Base-by-base conservation (phyloP, 805 yeast genomes). In the Torulaspora gathmanii region DNA sequence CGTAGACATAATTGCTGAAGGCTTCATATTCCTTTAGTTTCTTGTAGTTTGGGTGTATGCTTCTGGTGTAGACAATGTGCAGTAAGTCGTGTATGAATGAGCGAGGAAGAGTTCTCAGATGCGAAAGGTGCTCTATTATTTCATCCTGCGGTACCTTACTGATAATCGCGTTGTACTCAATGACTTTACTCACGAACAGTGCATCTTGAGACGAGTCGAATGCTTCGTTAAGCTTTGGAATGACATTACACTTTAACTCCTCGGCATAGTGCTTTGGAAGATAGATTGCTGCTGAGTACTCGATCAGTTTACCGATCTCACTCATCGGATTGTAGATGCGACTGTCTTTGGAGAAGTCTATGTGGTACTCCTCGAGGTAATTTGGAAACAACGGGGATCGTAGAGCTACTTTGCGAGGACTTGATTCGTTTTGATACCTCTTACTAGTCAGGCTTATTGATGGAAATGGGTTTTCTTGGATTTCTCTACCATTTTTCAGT, bases 1-100 rank as follows among this genome's bases (percentile, higher is more conserved):
- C 97, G 63, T 90, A 90, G 0, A 88, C 96, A 56, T 81, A 86
- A 52, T 86, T 89, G 6, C 96, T 86, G 60, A 90, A 90, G 0
- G 96, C 95, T 58, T 82, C 80, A 63, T 90, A 90, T 3, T 77
- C 71, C 43, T 82, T 74, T 44, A 90, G 69, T 44, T 77, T 78
- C 13, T 71, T 68, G 0, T 84, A 79, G 28, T 81, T 74, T 0
- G 95, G 93, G 1, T 95, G 80, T 6, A 90, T 91, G 1, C 85
- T 74, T 54, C 97, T 72, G 0, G 84, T 68, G 62, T 90, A 90
- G 3, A 83, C 77, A 54, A 85, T 82, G 46, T 83, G 77, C 40
- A 89, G 67, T 4, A 90, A 50, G 56, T 84, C 93, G 55, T 85
- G 90, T 41, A 82, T 60, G 27, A 58, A 68, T 57, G 64, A 62